phyloP scores from a whole-genome alignment of 208 protist genomes.

The Strigomonas galati region DNA sequence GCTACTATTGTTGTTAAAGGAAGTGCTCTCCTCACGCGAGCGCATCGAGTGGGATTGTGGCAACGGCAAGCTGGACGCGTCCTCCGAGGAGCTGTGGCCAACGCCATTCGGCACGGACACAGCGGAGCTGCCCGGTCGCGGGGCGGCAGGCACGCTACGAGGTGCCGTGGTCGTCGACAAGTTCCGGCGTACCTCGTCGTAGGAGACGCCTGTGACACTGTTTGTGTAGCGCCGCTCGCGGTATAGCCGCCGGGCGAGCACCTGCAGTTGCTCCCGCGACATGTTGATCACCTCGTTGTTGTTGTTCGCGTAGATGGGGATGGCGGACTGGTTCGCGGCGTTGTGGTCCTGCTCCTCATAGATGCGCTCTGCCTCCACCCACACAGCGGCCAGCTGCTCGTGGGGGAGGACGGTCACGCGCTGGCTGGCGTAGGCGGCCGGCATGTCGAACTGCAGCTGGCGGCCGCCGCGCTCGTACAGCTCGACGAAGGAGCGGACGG shows the following conservation, averaged over 20 bases:
- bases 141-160: background rate
- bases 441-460: slow-evolving; percentile 23
- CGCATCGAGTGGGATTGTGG: too few species aligned
- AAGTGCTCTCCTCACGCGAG: too few species aligned
- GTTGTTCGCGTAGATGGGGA: slow-evolving; percentile 31
- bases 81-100: too few species aligned
- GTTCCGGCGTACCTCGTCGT: slow-evolving; percentile 13
- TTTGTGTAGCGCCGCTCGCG: slow-evolving; percentile 22
- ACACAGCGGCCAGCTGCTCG: slow-evolving; percentile 40
- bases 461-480: slow-evolving; percentile 13
- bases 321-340: slow-evolving; percentile 22
- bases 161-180: background rate
- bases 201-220: slow-evolving; percentile 29
- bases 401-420: slow-evolving; percentile 34
- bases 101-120: too few species aligned
- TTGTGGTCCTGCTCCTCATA: slow-evolving; percentile 21
- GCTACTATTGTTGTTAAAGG: slow-evolving; percentile 1
- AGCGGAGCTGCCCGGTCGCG: too few species aligned
- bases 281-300: slow-evolving; percentile 19
- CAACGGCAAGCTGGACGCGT: too few species aligned
- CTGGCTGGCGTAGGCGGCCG: slow-evolving; percentile 18
- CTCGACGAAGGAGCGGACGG: slow-evolving; percentile 24
- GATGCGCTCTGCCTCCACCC: slow-evolving; percentile 30
- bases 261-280: slow-evolving; percentile 16
- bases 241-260: slow-evolving; percentile 19